Conservation (phyloP, 177 flowering plant species). For the Tripterygium wilfordii region DNA sequence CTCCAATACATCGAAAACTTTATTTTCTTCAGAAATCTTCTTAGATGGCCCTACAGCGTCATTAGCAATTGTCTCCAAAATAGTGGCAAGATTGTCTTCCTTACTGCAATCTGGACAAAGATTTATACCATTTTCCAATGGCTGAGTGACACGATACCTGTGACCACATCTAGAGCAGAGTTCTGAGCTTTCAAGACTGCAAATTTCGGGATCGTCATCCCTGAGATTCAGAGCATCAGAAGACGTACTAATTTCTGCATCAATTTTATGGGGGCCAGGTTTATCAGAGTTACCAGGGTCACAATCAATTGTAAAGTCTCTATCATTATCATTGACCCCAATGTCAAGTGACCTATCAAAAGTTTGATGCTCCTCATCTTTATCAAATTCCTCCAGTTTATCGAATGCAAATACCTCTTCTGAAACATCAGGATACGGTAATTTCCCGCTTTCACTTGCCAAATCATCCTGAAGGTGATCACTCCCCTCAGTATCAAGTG, state of each 20-base stretch:
- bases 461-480: conserved; percentile 57
- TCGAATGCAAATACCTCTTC: conserved; percentile 67
- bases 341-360: conserved; percentile 16
- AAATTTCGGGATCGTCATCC: conserved; percentile 21
- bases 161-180: conserved; percentile 56
- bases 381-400: conserved; percentile 40
- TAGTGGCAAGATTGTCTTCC: conserved; percentile 15
- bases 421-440: conserved; percentile 29
- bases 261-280: conserved; percentile 13
- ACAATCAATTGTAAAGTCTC: conserved; percentile 17
- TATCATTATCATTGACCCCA: conserved; percentile 20
- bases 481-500: conserved; percentile 63
- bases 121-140: conserved; percentile 21
- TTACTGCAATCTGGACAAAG: conserved; percentile 49
- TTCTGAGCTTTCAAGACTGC: conserved; percentile 16
- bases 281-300: conserved; percentile 26
- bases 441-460: conserved; percentile 32
- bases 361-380: conserved; percentile 20
- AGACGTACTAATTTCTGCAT: conserved; percentile 12
- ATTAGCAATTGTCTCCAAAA: conserved; percentile 13
- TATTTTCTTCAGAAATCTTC: conserved; percentile 17
- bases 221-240: conserved; percentile 20
- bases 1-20: conserved; percentile 12
- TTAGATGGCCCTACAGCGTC: conserved; percentile 10
- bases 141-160: conserved; percentile 21